A percentile compares a stretch with the other conserved stretches of the same genome.
Conservation (phyloP, 805 yeast genomes). For the Candida tibetensis region DNA sequence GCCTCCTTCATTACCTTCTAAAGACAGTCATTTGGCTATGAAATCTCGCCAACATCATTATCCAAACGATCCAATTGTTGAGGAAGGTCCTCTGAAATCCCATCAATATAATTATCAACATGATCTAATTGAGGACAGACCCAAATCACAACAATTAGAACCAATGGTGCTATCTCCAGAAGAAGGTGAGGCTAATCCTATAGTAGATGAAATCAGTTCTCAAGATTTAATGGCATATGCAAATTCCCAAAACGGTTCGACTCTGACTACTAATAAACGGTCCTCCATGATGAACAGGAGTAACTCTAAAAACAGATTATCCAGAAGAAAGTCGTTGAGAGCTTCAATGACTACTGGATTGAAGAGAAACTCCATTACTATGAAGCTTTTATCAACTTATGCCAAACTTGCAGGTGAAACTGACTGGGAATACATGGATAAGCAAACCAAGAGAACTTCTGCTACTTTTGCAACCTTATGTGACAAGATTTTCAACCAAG, state of each 20-base stretch:
- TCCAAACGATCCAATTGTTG: conserved; percentile 3
- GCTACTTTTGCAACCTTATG: conserved; percentile 76
- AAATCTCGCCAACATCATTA: conserved; percentile 1
- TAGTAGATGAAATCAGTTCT: conserved; percentile 19
- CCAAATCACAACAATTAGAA: neutral
- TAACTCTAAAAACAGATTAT: conserved; percentile 28
- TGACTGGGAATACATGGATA: conserved; percentile 68
- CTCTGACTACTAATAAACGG: conserved; percentile 22
- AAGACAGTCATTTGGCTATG: conserved; percentile 21
- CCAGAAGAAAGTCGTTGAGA: conserved; percentile 36
- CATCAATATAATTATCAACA: conserved; percentile 3
- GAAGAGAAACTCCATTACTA: conserved; percentile 66
- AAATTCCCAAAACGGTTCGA: conserved; percentile 14
- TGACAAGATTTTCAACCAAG: conserved; percentile 74
- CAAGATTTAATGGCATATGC: conserved; percentile 28
- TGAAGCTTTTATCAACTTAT: conserved; percentile 67
- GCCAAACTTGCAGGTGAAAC: conserved; percentile 64
- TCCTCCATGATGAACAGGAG: conserved; percentile 24
- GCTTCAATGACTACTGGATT: conserved; percentile 46
- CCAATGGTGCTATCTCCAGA: neutral
- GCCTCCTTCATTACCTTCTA: conserved; percentile 44
- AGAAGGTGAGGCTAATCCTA: conserved; percentile 13
- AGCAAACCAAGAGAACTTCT: conserved; percentile 71
- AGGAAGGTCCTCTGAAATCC: neutral
- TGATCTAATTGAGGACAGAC: conserved; percentile 5